Base-by-base conservation (phyloP, 2,329 filamentous ascomycete species). In the Calonectria multiphialidica region DNA sequence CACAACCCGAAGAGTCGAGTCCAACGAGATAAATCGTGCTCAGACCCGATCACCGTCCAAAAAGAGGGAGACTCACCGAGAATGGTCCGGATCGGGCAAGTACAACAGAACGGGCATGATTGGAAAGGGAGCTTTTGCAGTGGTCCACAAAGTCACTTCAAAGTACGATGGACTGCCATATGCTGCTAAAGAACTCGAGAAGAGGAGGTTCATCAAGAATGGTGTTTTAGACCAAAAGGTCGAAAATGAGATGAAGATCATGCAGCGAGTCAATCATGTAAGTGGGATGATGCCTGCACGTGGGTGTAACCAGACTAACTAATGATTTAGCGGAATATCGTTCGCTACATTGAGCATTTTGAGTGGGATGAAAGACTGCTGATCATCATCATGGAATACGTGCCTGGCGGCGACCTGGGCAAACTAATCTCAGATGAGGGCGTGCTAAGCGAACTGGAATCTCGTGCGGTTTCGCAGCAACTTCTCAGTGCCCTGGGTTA, bases 351-450 rank as follows among this genome's bases (percentile, higher is more conserved):
- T 68, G 95, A 98, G 78, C 94, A 97, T 80, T 90, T 97, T 76
- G 95, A 98, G 75, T 93, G 94, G 86, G 91, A 92, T 53, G 88
- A 94, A 45, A 88, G 95, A 81, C 88, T 98, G 5, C 96, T 98
- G 81, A 98, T 99, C 82, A 96, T 98, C 81, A 93, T 98, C 82
- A 99, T 99, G 97, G 97, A 99, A 80, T 98, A 90, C 77, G 91
- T 98, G 16, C 90, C 92, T 8, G 90, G 90, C 35, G 97, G 97
- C 53, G 96, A 99, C 81, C 86, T 99, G 15, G 94, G 95, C 66
- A 92, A 91, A 59, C 91, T 94, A 74, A 88, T 98, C 35, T 84
- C 86, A 23, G 87, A 90, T 13, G 83, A 90, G 35, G 90, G 91
- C 1, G 84, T 87, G 0, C 89, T 98, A 63, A 84, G 87, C 0